Percentiles rank a stretch among this genome's conserved stretches.
phyloP scores from a whole-genome alignment of 257 asterid genomes.

The Solanum habrochaites region DNA sequence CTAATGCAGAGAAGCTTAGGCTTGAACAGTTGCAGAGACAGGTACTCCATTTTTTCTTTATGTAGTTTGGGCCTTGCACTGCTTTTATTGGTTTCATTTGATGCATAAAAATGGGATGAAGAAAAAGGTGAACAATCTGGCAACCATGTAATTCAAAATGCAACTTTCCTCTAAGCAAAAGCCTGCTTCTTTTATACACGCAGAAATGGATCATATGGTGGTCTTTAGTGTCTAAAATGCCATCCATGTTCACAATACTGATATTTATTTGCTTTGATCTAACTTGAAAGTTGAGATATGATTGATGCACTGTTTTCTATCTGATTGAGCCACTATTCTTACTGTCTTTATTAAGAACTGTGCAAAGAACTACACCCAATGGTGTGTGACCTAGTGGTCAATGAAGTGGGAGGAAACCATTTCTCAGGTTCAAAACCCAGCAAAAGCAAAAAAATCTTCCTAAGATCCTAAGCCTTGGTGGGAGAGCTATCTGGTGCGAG shows the following conservation, averaged over 20 bases:
- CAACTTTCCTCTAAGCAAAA: not conserved
- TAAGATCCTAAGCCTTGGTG: not conserved
- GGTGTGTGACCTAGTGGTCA: not conserved
- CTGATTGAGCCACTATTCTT: not conserved
- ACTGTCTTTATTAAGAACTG: not conserved
- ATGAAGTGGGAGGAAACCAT: not conserved
- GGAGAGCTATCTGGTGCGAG: not conserved
- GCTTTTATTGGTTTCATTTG: not conserved
- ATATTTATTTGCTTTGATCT: not conserved
- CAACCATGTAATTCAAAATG: not conserved
- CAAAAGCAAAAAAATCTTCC: not conserved
- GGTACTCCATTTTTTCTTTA: slow-evolving; percentile 22
- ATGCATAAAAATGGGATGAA: not conserved
- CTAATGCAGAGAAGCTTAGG: slow-evolving; percentile 92
- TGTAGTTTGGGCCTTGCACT: not conserved
- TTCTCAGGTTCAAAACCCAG: not conserved
- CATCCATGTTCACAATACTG: not conserved
- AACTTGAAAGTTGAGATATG: not conserved
- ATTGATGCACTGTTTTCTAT: not conserved
- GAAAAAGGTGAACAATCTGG: not conserved
- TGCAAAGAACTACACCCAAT: not conserved
- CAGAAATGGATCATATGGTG: not conserved
- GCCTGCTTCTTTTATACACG: not conserved
- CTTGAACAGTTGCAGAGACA: slow-evolving; percentile 98
- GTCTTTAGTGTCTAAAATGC: not conserved